Conservation (phyloP, 768 basidiomycete species). For the Neoboletus subvelutipes region DNA sequence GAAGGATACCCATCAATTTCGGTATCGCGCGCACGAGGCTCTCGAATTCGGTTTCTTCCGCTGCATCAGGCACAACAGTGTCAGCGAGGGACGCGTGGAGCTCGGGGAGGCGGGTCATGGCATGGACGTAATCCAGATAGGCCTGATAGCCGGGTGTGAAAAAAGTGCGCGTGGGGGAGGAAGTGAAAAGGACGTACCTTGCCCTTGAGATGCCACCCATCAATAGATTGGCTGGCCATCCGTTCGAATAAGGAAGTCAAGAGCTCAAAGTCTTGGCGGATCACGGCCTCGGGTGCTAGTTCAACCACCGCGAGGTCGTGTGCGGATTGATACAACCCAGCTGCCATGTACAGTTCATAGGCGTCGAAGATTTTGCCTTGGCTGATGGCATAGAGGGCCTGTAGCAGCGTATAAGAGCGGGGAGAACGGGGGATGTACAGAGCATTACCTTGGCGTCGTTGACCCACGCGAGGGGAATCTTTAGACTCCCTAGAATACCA, state of each 20-base stretch:
- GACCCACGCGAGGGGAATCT: conserved; percentile 86
- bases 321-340: conserved; percentile 68
- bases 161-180: neutral
- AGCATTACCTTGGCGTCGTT: conserved; percentile 74
- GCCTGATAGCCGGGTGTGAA: conserved; percentile 39
- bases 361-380: conserved; percentile 65
- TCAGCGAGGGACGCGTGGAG: conserved; percentile 47
- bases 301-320: conserved; percentile 85
- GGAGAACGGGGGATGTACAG: neutral
- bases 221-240: conserved; percentile 57
- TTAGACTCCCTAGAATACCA: conserved; percentile 71
- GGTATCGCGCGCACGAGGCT: conserved; percentile 59
- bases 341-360: conserved; percentile 73
- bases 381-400: conserved; percentile 69
- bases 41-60: conserved; percentile 55
- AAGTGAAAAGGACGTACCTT: conserved; percentile 49
- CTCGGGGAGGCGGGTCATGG: conserved; percentile 58
- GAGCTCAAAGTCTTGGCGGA: conserved; percentile 54
- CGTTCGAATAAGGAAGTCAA: conserved; percentile 66
- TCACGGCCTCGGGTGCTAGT: conserved; percentile 83
- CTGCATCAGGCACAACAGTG: conserved; percentile 44
- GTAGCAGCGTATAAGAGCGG: conserved; percentile 4
- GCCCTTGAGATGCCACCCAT: conserved; percentile 81
- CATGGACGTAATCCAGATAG: conserved; percentile 70
- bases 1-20: conserved; percentile 63